Evolutionary conservation across 2,329 filamentous ascomycete species (phyloP), one percentile per base, ranked within the genome.

Genomic region (Colletotrichum agaves): DNA sequence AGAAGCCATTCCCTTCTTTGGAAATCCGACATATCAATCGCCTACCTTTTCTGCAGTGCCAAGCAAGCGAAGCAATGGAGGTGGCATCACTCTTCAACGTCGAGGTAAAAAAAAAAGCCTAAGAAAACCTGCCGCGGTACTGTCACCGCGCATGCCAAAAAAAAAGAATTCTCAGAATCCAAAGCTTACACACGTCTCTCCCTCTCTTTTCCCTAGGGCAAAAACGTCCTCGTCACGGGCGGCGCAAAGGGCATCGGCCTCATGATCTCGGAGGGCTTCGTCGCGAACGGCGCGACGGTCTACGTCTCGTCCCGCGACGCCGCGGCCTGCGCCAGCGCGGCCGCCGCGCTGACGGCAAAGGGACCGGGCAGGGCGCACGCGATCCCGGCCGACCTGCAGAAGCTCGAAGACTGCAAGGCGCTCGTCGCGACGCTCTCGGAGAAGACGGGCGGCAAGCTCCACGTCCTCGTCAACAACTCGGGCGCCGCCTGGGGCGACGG

Each of bases 191-290:
- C n/a, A 39, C 7, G 1, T 1, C 11, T n/a, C 4, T 37, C 4
- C 23, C 69, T 27, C 6, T 27, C 23, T 27, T 27, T 27, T 1
- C 23, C 23, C 23, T 27, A 86, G 83, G 85, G 80, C 76, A 89
- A 88, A 79, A 84, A 86, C 59, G 84, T 87, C 72, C 82, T 88
- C 66, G 81, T 88, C 59, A 88, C 86, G 5, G 87, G 87, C 70
- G 81, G 85, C 59, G 85, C 83, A 50, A 87, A 90, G 74, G 89
- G 88, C 71, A 87, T 91, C 70, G 89, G 89, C 15, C 86, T 85
- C 67, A 91, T 91, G 89, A 91, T 91, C 70, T 86, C 87, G 35
- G 82, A 88, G 63, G 89, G 88, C 64, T 91, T 89, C 77, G 83
- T 90, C n/a, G 75, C 81, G 63, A 90, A 90, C 77, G 88, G 88